phyloP scores from a whole-genome alignment of 345 rosid genomes.

The Brassica incana region DNA sequence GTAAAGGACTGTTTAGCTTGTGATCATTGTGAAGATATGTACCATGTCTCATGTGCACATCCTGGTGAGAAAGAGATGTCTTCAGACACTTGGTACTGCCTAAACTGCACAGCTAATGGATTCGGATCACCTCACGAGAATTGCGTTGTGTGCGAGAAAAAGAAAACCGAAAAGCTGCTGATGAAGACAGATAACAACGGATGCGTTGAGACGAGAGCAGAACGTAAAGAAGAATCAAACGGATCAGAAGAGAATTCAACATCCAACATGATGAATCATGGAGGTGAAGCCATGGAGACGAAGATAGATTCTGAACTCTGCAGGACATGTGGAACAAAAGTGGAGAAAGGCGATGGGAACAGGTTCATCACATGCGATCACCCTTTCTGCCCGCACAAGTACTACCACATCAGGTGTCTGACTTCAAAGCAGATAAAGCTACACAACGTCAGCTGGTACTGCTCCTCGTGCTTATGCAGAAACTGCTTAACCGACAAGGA shows the following conservation, averaged over 20 bases:
- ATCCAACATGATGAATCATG: constrained; percentile 37
- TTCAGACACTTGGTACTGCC: constrained; percentile 73
- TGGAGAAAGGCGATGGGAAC: constrained; percentile 30
- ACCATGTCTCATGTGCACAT: constrained; percentile 77
- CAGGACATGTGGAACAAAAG: constrained; percentile 56
- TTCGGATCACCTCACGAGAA: constrained; percentile 66
- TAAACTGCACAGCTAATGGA: constrained; percentile 58
- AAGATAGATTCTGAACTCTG: constrained; percentile 38
- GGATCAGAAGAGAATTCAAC: constrained; percentile 51
- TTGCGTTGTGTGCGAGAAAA: constrained; percentile 71
- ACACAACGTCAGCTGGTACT: constrained; percentile 71
- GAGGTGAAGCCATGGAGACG: constrained; percentile 24
- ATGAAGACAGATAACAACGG: constrained; percentile 15
- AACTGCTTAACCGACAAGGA: constrained; percentile 69
- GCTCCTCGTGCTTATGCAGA: constrained; percentile 92
- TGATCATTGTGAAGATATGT: constrained; percentile 82
- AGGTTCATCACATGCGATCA: constrained; percentile 65
- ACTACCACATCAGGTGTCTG: constrained; percentile 80
- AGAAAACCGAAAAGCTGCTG: constrained; percentile 46
- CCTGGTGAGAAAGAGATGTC: constrained; percentile 68
- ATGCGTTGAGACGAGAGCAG: constrained; percentile 26
- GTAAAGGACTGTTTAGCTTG: constrained; percentile 69
- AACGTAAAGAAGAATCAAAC: constrained; percentile 38
- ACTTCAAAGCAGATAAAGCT: constrained; percentile 59
- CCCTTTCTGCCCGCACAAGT: constrained; percentile 57